Evolutionary conservation across 2,329 filamentous ascomycete genomes (phyloP), one percentile per base, ranked within the genome.

Genomic region (Sclerotinia nivalis): DNA sequence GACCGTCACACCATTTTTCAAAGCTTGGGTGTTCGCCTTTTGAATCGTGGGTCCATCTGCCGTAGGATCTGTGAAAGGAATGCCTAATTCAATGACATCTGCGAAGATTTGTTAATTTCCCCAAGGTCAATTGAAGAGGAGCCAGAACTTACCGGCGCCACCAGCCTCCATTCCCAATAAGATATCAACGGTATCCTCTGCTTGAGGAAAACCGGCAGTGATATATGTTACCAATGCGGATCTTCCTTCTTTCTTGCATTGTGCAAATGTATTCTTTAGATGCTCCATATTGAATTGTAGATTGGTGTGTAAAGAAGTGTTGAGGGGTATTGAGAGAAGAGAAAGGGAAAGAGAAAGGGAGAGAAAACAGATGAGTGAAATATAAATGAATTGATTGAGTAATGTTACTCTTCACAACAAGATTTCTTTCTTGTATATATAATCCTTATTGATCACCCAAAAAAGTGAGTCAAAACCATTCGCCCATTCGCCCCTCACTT

Each of bases 41-140:
- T 99, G 96, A 75, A 99, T 98, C 6, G 94, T 97, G 49, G 96
- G 96, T 40, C 96, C 96, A 81, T 99, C 96, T 75, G 95, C 96
- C 81, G 98, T 98, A 70, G 96, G 96, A 80, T 99, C 96, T 77
- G 95, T 97, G 83, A 99, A 99, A 66, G 96, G 96, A 69, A 97
- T 89, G 73, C 95, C 96, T 75, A 99, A 89, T 82, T 99, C 96
- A 77, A 99, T 96, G 71, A 99, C 85, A 81, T 99, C 96, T 93
- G 75, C 8, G 61, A 71, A n/a, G 25, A 45, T 71, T 40, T 72
- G 67, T 34, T 37, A 56, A 20, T 37, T 28, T 31, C n/a, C 18
- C 18, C 8, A n/a, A 40, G 54, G 65, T 67, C 37, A 54, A 31
- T 34, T 25, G 37, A 34, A 37, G 8, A 12, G 22, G 7, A 37